These are phyloP conservation scores for Elaeis oleifera DNA, from an alignment of 202 grass and related monocot genomes.

Conservation along the genomic window DNA sequence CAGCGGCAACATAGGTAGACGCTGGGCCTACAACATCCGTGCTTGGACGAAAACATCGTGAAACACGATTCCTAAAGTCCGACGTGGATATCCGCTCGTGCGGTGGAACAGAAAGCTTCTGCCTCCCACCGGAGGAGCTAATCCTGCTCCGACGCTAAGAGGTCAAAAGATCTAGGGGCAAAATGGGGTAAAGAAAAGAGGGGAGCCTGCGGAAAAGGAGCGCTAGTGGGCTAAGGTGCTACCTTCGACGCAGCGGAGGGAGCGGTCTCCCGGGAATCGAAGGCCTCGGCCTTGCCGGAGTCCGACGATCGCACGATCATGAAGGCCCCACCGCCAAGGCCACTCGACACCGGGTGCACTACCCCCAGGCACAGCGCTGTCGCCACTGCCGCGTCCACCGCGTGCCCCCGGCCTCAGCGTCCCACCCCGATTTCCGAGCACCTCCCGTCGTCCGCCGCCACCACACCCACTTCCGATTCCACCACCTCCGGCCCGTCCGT, in stretches of 20 bases:
- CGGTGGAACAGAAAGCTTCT: no score
- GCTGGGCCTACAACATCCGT: no score
- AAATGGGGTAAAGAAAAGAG: no score
- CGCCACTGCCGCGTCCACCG: slow-evolving; percentile 66
- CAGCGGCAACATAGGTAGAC: no score
- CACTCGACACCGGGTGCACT: slow-evolving; percentile 84
- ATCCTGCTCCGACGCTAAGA: not conserved
- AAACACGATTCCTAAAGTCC: no score
- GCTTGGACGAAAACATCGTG: no score
- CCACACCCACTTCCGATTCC: slow-evolving; percentile 38
- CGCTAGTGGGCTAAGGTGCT: not conserved
- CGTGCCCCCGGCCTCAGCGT: slow-evolving; percentile 75
- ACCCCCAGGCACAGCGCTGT: slow-evolving; percentile 72
- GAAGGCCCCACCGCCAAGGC: slow-evolving; percentile 68
- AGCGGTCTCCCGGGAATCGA: slow-evolving; percentile 80
- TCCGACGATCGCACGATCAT: slow-evolving; percentile 52
- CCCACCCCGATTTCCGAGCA: slow-evolving; percentile 63
- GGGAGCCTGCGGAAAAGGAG: no score
- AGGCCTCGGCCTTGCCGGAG: slow-evolving; percentile 48
- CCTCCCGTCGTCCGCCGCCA: slow-evolving; percentile 65
- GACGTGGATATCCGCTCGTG: no score
- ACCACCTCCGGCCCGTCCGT: slow-evolving; percentile 29
- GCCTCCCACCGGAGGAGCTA: no score
- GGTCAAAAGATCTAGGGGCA: no score
- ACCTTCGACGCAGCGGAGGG: slow-evolving; percentile 60